Evolutionary conservation across 2,329 filamentous ascomycete species (phyloP), one percentile per base, ranked within the genome.

Genomic region (Scedosporium dehoogii): DNA sequence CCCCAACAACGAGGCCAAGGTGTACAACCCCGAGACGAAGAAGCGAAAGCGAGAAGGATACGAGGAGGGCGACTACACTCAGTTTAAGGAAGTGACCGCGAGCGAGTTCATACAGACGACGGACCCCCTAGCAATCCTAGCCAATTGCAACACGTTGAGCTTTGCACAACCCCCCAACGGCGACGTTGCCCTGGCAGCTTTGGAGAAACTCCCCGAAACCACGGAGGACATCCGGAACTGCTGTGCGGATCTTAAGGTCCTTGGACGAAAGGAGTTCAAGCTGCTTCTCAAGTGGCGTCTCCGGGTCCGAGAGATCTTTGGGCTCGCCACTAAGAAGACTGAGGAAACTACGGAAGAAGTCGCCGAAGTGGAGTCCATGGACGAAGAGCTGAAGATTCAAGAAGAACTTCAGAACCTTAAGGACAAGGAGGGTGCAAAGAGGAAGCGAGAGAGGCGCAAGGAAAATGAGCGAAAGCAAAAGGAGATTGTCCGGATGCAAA

Each of bases 21-120:
- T 99, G 2, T 99, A 93, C 80, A 97, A 99, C 67, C 94, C 94
- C 0, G 94, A 99, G 72, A 81, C 91, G 71, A 99, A 97, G 82
- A 99, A 97, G 85, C 82, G 94, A 63, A 97, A 97, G 84, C 83
- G 94, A 79, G 93, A 96, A 55, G 94, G 94, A 81, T 99, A 99
- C 67, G 93, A 97, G 67, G 94, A 99, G 74, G 93, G 91, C 42
- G 92, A 99, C 67, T 96, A 88, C 74, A 93, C 86, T 4, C 91
- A 96, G 69, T 96, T 89, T 79, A 96, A 97, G 73, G 91, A 96
- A 70, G 84, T 90, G 2, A 79, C 91, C 0, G 93, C 92, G 0
- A 94, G 88, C 72, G 91, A 97, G 62, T 99, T 97, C 72, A 92
- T 99, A 65, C 89, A 97, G 71, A 96, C 92, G 0, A 86, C 84